Evolutionary conservation across 345 rosid genomes (phyloP).

Genomic region (Limnanthes douglasii): DNA sequence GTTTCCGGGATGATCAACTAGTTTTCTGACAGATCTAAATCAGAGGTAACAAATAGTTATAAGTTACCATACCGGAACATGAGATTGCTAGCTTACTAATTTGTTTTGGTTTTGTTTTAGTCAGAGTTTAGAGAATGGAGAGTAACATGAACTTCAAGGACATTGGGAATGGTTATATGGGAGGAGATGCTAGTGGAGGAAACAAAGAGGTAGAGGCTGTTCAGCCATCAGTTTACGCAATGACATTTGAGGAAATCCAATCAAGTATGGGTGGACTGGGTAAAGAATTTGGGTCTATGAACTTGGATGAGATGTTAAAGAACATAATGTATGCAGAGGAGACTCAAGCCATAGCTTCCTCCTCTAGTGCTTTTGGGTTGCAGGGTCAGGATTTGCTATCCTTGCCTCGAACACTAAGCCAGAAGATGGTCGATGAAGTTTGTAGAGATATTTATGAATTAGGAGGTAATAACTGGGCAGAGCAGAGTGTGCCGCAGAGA

Average conservation of each 20-base stretch:
- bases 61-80: too few species aligned
- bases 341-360: slow-evolving; percentile 46
- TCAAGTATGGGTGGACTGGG: slow-evolving; percentile 45
- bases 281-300: slow-evolving; percentile 94
- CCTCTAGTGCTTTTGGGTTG: too few species aligned
- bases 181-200: slow-evolving; percentile 10
- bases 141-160: slow-evolving; percentile 54
- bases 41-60: too few species aligned
- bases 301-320: slow-evolving; percentile 91
- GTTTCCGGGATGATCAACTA: too few species aligned
- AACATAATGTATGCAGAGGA: slow-evolving; percentile 83
- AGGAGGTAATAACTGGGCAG: slow-evolving; percentile 12
- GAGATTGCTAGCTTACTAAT: too few species aligned
- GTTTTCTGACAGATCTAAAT: too few species aligned
- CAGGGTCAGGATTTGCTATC: slow-evolving; percentile 89
- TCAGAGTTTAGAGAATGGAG: slow-evolving; percentile 51
- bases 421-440: slow-evolving; percentile 86
- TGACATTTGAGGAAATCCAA: slow-evolving; percentile 87
- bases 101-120: too few species aligned
- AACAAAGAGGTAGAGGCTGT: slow-evolving; percentile 21
- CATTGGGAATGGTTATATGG: slow-evolving; percentile 27
- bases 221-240: slow-evolving; percentile 63
- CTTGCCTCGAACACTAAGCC: slow-evolving; percentile 82
- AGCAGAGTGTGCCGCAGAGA: slow-evolving; percentile 39
- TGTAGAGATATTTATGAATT: slow-evolving; percentile 39